Evolutionary conservation across 2,329 filamentous ascomycete species (phyloP), one percentile per base, ranked within the genome.

Genomic region (Colletotrichum horii): DNA sequence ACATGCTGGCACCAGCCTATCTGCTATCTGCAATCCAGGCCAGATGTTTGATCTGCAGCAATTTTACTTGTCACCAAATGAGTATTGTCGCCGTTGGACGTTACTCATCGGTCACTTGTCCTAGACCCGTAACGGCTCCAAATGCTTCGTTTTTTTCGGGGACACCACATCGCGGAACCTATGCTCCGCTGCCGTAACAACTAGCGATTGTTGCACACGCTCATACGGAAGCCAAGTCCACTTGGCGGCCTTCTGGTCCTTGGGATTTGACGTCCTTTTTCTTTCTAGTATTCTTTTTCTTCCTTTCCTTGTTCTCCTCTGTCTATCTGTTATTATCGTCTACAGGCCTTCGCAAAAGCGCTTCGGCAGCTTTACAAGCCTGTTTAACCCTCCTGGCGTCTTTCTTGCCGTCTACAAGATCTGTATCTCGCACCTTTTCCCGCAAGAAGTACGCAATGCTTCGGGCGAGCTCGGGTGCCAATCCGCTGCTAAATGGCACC

Each of bases 391-490:
- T 86, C 77, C 84, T 87, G 70, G 84, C 84, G 70, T 91, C 86
- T 77, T 84, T 85, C 79, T 88, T 89, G 8, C 86, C 84, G 16
- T 85, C 84, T 58, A 89, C 82, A 77, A 92, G 84, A 79, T 91
- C 85, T 1, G 93, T 94, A 82, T 93, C 94, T 6, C 90, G 88
- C 19, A 98, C 89, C 60, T 94, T 90, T 82, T 94, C 96, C 80
- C 92, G 91, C 68, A 98, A 81, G 81, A 98, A 97, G 83, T 93
- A 97, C 76, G 94, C 92, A 78, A 98, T 81, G 0, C 95, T 94
- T 71, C 91, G 91, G 7, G 93, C 91, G 77, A 98, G 89, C 73
- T 93, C 91, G 1, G 93, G 91, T 4, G 91, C 88, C 19, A 78
- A 8, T 9, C 66, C 66, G 11, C 38, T 70, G 65, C 56, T 28